Evolutionary conservation across 148 eudicot species (phyloP).

Genomic region (Cornus florida): DNA sequence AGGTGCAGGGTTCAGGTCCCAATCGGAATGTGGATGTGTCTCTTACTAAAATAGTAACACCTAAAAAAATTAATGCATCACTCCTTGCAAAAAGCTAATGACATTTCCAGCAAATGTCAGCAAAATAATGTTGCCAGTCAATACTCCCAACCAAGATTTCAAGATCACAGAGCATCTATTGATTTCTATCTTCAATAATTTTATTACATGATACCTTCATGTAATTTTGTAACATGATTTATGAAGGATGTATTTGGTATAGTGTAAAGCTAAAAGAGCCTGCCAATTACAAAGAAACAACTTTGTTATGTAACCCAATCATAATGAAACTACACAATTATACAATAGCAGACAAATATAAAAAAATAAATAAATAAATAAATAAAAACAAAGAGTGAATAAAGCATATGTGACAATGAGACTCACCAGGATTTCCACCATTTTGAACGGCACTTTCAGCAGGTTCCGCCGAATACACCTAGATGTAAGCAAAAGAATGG

Average conservation of each 20-base stretch:
- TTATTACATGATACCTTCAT: no score
- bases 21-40: no score
- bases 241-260: not conserved
- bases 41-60: no score
- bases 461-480: slow-evolving; percentile 81
- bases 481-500: not conserved
- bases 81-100: no score
- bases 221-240: not conserved
- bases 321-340: not conserved
- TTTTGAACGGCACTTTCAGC: slow-evolving; percentile 75
- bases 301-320: not conserved
- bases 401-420: not conserved
- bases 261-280: not conserved
- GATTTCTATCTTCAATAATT: no score
- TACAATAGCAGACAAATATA: not conserved
- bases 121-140: no score
- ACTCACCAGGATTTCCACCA: slow-evolving; percentile 77
- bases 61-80: no score
- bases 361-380: no score
- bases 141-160: no score
- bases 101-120: no score
- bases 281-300: not conserved
- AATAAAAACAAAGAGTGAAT: not conserved
- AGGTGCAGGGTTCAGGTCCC: no score
- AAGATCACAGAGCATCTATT: no score